Evolutionary conservation across 2,329 filamentous ascomycete species (phyloP).

Genomic region (Ceratocystis cubensis): DNA sequence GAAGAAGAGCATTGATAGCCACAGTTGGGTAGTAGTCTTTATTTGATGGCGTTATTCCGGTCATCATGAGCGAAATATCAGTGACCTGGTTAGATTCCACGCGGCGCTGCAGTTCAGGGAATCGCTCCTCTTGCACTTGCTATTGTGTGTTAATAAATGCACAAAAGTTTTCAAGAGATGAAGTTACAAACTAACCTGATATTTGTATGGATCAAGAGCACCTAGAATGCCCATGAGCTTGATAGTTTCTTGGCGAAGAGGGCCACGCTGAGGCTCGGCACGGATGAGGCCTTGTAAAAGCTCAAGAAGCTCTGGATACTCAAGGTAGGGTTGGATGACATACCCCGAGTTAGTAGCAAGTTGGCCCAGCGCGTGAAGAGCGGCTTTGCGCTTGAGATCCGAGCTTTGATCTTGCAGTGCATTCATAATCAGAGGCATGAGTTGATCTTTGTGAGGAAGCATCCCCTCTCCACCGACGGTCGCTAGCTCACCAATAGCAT

Average conservation of each 20-base stretch:
- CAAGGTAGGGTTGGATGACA: constrained; percentile 88
- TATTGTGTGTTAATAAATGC: constrained; percentile 24
- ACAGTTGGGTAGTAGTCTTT: constrained; percentile 98
- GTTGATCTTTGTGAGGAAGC: constrained; percentile 73
- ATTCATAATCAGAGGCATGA: constrained; percentile 93
- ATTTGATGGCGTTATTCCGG: constrained; percentile 84
- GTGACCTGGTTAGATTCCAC: constrained; percentile 56
- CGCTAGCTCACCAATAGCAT: constrained; percentile 86
- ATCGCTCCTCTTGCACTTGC: constrained; percentile 74
- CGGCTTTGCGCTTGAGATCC: constrained; percentile 77
- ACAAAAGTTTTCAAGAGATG: not conserved
- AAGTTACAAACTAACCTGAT: constrained; percentile 39
- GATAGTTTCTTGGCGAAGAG: constrained; percentile 83
- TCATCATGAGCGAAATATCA: constrained; percentile 97
- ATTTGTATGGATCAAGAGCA: constrained; percentile 88
- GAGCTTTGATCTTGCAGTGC: constrained; percentile 91
- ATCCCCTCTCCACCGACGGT: constrained; percentile 91
- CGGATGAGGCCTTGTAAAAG: constrained; percentile 90
- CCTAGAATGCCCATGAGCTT: constrained; percentile 93
- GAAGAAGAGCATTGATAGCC: constrained; percentile 87
- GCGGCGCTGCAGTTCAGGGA: constrained; percentile 61
- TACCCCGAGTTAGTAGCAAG: constrained; percentile 93
- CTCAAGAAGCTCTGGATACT: constrained; percentile 86
- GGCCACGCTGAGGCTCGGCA: constrained; percentile 70
- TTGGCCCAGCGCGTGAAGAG: constrained; percentile 79